Evolutionary conservation across 805 yeast genomes (phyloP), one percentile per base, ranked within the genome.

Genomic region (Lachancea sp.): DNA sequence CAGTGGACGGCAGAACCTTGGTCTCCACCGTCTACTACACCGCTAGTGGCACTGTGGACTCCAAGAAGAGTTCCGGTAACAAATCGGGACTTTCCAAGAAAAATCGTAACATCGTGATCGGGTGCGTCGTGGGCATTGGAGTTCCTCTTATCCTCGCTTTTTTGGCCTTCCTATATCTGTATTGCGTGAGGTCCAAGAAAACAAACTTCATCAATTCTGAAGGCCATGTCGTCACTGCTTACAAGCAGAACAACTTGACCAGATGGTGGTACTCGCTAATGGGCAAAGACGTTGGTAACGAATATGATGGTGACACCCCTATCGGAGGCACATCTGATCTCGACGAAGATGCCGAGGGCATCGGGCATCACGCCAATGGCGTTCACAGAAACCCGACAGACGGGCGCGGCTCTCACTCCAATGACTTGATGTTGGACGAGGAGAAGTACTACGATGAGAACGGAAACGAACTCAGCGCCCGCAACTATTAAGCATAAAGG

Each of bases 81-180:
- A 17, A 54, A 32, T 35, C 50, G 1, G 82, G 82, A 0, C 63
- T 80, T 7, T 70, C 81, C 1, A 56, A 68, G 13, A 72, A 74
- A 41, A 63, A 74, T 47, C 70, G 75, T 44, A 74, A 73, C 45
- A 73, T 82, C 30, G 77, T 82, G 19, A 73, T 81, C 42, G 89
- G 89, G 33, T 80, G 81, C 47, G 82, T 78, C 25, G 82, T 82
- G 5, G 89, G 89, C 45, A 74, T 84, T 12, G 86, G 86, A 42
- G 79, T 81, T 0, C 85, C 90, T 2, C 51, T 76, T 0, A 58
- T 80, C 2, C 34, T 65, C 1, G 52, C 54, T 2, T 45, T 51
- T 3, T 41, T 49, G 3, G 45, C 59, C 7, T 29, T 61, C n/a
- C 38, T 62, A 2, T 65, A 65, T 41, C 47, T 57, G 41, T 57